Evolutionary conservation across 345 rosid genomes (phyloP), one percentile per base, ranked within the genome.

Genomic region (Syzygium aqueum): DNA sequence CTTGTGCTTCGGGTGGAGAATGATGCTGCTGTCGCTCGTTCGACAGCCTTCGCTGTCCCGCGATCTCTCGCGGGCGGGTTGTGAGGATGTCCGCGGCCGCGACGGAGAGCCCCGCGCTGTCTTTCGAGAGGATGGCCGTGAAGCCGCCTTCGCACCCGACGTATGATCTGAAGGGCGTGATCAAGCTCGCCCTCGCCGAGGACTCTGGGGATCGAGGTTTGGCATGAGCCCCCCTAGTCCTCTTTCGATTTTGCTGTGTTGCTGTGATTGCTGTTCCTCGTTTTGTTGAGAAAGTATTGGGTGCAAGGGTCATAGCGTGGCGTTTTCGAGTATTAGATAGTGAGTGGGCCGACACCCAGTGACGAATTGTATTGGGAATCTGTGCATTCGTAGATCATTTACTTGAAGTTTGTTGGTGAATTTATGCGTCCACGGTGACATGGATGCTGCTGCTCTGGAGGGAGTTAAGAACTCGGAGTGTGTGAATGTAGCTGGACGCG

Each of bases 71-170:
- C 89, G 93, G 96, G 92, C 87, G 77, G 88, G 53, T 78, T 40
- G 93, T 94, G 86, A 93, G 91, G 91, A 92, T 93, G 96, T 87
- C 94, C 49, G 95, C 91, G 80, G 85, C 89, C 63, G 87, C 46
- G 43, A 89, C 87, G 77, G 85, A 86, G 73, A 88, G 87, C 59
- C 57, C 91, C 28, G 89, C 91, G 73, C 28, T 88, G 65, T 90
- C 94, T 6, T 87, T 86, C 15, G 88, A 87, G 51, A 89, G 95
- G n/a, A 84, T 93, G 93, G 67, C 92, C 23, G 92, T 95, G 85
- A 94, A 95, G 89, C 97, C 98, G 86, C 99, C 99, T 87, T 94
- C 93, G 23, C 99, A 95, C 85, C 98, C 99, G 67, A 95, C 97
- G 7, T 96, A 96, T 90, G 96, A 98, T 92, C 92, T 98, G 89